Base-by-base conservation (phyloP, 1,284 basidiomycete species). In the Phellopilus nigrolimitatus region DNA sequence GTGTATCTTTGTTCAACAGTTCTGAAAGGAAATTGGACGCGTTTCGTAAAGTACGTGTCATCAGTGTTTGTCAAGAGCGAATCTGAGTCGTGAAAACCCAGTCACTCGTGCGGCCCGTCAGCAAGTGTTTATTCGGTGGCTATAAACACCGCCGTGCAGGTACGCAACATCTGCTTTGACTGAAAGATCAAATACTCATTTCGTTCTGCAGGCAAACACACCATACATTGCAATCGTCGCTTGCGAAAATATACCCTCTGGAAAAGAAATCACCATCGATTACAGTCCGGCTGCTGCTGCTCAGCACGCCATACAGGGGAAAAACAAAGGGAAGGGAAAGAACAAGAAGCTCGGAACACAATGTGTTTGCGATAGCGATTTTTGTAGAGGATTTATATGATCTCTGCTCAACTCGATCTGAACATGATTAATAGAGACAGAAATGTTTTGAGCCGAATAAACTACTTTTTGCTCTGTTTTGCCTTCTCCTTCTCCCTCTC, bases 101-200 rank as follows among this genome's bases (percentile, higher is more conserved):
- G 83, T 58, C 84, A 86, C 59, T 85, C 82, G 0, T 86, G 84
- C 59, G 62, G 66, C 5, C 80, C 84, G 2, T 84, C 82, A 52
- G 62, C 81, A 51, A 57, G 60, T 1, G 74, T 82, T 0, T 82
- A 75, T 54, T 71, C 73, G 7, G 81, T 79, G 1, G 72, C 82
- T 1, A 82, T 77, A 57, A 80, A 84, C 49, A 79, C 76, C 0
- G 71, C 80, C 33, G 73, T 77, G 24, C 70, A 74, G 53, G 83
- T 81, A 49, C 50, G 74, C 59, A 13, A 28, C 38, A 25, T 12
- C 41, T 39, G 12, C 17, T 8, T 30, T 13, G 2, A 33, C 36
- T 2, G 31, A 4, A 10, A 34, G 25, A 27, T 28, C 36, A 41
- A 21, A 3, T 45, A 38, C 42, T 27, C 22, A 36, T n/a, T 15